These are phyloP conservation scores for Clitoria ternatea DNA, from an alignment of 306 rosid species.

Conservation along the genomic window DNA sequence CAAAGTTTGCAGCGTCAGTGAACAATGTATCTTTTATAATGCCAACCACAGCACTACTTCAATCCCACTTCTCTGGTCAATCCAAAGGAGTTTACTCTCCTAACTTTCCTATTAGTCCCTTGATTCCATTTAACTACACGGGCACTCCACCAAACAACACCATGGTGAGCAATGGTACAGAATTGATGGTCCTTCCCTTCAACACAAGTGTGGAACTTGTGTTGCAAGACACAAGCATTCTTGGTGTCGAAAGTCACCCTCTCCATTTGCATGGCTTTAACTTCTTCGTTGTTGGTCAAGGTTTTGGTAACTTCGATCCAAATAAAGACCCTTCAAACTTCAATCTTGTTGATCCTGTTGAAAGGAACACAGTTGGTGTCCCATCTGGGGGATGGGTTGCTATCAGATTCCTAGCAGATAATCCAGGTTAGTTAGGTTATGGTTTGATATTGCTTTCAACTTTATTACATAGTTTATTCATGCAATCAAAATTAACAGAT, in stretches of 20 bases:
- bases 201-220: constrained; percentile 59
- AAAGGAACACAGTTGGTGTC: constrained; percentile 52
- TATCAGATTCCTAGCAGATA: constrained; percentile 57
- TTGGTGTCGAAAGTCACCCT: constrained; percentile 63
- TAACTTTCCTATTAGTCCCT: constrained; percentile 42
- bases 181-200: constrained; percentile 47
- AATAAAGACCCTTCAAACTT: constrained; percentile 43
- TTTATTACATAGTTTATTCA: too few species aligned
- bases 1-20: constrained; percentile 64
- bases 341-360: constrained; percentile 58
- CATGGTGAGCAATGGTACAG: constrained; percentile 59
- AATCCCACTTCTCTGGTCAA: constrained; percentile 47
- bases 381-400: constrained; percentile 74
- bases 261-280: constrained; percentile 71
- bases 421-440: constrained; percentile 48
- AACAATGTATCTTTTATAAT: constrained; percentile 51
- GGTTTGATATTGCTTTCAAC: neutral
- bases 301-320: constrained; percentile 57
- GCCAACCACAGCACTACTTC: constrained; percentile 60
- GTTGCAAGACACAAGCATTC: constrained; percentile 62
- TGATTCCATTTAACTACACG: constrained; percentile 48
- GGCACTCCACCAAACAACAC: constrained; percentile 60
- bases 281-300: constrained; percentile 68
- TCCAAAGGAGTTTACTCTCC: constrained; percentile 45
- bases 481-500: too few species aligned